Percentiles rank a stretch among this genome's conserved stretches.
Conservation (phyloP, 192 early-diverging fungal genomes). For the Entophlyctis luteolus region DNA sequence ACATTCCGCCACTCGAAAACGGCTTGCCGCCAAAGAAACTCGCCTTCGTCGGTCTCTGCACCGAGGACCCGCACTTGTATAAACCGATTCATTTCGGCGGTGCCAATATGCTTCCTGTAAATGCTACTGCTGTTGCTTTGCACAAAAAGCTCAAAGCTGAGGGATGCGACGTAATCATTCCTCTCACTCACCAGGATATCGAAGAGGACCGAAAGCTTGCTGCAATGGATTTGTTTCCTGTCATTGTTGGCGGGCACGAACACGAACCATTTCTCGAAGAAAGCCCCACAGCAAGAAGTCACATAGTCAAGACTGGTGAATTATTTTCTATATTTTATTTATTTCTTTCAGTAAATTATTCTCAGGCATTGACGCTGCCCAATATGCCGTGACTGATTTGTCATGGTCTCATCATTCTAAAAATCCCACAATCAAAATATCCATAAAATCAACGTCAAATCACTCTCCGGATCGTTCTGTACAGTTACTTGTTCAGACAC, state of each 20-base stretch:
- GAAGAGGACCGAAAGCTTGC: conserved; percentile 1
- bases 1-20: not conserved
- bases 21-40: not conserved
- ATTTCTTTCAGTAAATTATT: too few relatives aligned
- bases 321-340: too few relatives aligned
- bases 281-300: not conserved
- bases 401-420: not conserved
- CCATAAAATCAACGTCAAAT: not conserved
- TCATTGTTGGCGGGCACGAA: conserved; percentile 21
- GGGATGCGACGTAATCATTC: not conserved
- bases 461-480: not conserved
- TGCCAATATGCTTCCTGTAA: conserved; percentile 2
- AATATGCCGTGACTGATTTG: not conserved
- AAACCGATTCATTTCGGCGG: conserved; percentile 19
- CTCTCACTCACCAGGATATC: conserved; percentile 18
- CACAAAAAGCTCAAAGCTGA: not conserved
- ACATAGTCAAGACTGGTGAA: conserved; percentile 12
- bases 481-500: not conserved
- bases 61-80: conserved; percentile 8
- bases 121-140: conserved; percentile 4
- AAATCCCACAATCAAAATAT: not conserved
- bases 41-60: conserved; percentile 8
- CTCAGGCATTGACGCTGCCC: not conserved
- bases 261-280: conserved; percentile 12
- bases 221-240: not conserved